Percentiles rank a stretch among this genome's conserved stretches.
Evolutionary conservation across 2,329 filamentous ascomycete genomes (phyloP).

Genomic region (Trichoderma harzianum): DNA sequence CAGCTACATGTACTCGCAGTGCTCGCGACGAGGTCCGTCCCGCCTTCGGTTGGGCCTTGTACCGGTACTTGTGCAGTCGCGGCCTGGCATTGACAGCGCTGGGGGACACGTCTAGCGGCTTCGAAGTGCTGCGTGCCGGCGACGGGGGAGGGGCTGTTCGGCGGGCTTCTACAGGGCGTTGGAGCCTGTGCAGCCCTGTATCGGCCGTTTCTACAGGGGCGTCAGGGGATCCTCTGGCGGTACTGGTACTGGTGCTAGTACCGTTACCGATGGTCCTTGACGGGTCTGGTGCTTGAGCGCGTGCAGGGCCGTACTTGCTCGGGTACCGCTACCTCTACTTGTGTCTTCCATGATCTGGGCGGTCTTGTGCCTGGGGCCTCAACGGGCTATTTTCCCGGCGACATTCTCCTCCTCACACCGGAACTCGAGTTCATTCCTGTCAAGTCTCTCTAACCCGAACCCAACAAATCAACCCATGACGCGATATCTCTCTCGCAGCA

Average conservation of each 20-base stretch:
- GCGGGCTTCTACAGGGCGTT: not conserved
- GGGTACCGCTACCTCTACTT: not conserved
- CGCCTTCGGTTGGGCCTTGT: not conserved
- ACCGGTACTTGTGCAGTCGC: not conserved
- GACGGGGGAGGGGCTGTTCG: not conserved
- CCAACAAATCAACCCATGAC: not conserved
- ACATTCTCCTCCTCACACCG: not conserved
- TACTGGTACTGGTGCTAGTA: not conserved
- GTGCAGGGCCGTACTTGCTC: not conserved
- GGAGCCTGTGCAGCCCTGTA: not conserved
- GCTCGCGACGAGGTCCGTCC: not conserved
- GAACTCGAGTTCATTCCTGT: constrained; percentile 15
- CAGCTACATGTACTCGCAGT: constrained; percentile 2
- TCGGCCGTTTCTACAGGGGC: constrained; percentile 1
- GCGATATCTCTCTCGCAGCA: not conserved
- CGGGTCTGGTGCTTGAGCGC: not conserved
- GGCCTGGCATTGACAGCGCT: not conserved
- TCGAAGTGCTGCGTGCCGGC: not conserved
- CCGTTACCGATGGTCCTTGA: not conserved
- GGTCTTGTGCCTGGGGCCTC: not conserved
- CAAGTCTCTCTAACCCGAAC: not conserved
- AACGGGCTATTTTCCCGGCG: constrained; percentile 3
- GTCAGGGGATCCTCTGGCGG: constrained; percentile 1
- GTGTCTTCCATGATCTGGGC: not conserved
- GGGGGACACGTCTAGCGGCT: not conserved